Evolutionary conservation across 352 stramenopile species (phyloP).

Genomic region (Globisporangium lucens): DNA sequence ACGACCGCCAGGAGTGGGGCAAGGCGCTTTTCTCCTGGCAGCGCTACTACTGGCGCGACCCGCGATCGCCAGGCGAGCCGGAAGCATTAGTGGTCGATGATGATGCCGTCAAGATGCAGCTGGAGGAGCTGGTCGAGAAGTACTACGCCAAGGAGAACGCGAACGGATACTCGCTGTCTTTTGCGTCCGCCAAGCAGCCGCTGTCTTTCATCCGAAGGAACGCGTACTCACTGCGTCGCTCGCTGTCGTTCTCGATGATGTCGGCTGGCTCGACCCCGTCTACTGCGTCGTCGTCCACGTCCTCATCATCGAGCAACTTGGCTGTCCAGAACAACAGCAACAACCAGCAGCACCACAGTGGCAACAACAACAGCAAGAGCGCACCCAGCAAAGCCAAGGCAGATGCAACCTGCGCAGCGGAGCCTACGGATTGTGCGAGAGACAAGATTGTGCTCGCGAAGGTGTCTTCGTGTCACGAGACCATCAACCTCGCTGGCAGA

Average conservation of each 20-base stretch:
- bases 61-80: slow-evolving; percentile 16
- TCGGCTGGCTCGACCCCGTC: slow-evolving; percentile 36
- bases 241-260: slow-evolving; percentile 56
- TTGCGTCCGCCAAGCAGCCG: slow-evolving; percentile 67
- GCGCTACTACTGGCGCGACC: slow-evolving; percentile 84
- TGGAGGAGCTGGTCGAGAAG: slow-evolving; percentile 49
- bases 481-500: slow-evolving; percentile 4
- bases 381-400: slow-evolving; percentile 29
- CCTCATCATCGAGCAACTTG: slow-evolving; percentile 29
- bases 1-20: slow-evolving; percentile 79
- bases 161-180: slow-evolving; percentile 32
- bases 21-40: slow-evolving; percentile 87
- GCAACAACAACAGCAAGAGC: slow-evolving; percentile 22
- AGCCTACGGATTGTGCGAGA: slow-evolving; percentile 50
- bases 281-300: slow-evolving; percentile 32
- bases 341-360: not conserved
- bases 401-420: slow-evolving; percentile 17
- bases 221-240: slow-evolving; percentile 58
- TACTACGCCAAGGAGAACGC: slow-evolving; percentile 30
- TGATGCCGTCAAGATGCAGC: slow-evolving; percentile 27
- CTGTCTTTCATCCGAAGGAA: slow-evolving; percentile 70
- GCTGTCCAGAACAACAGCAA: not conserved
- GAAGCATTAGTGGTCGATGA: slow-evolving; percentile 10
- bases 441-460: slow-evolving; percentile 62
- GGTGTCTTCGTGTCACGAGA: slow-evolving; percentile 27